Evolutionary conservation across 192 early-diverging fungal genomes (phyloP), one percentile per base, ranked within the genome.

Genomic region (Rhizoclosmatium sp.): DNA sequence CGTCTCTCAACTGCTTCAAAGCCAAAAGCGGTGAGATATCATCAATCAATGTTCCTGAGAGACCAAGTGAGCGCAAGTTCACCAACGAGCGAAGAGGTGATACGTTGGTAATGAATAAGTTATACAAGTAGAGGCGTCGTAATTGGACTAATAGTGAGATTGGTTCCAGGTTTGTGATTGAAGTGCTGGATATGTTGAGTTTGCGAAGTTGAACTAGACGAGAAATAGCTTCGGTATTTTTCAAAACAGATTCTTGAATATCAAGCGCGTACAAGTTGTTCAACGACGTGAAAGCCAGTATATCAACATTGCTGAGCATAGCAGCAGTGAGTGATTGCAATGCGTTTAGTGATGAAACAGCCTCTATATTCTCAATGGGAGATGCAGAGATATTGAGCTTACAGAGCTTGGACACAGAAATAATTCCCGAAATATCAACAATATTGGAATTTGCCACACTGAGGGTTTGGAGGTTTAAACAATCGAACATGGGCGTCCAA

Each of bases 71-170:
- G 19, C 48, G n/a, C 40, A 69, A 39, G 3, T 47, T 2, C 19
- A 4, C 19, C 31, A 69, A 47, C 14, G 44, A 21, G 9, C 19
- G 9, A 12, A 69, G 21, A 47, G 31, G n/a, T 41, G 40, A 2
- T 2, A 69, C 19, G 39, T 69, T 46, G 42, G 12, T n/a, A 4
- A 45, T 39, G 1, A 16, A 14, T 14, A 46, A 47, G 46, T 69
- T 49, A 46, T 69, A 69, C 42, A 69, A 5, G 46, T 47, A 69
- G 42, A 69, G 39, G 46, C 47, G 68, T 41, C 42, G 2, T 4
- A 69, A 47, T 2, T 19, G 9, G 2, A 39, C 9, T 47, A 69
- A 47, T 16, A 2, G 14, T 9, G 19, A 49, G 9, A 69, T 19
- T 16, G 68, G 46, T 2, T 14, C 12, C 14, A 47, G 19, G 39